Evolutionary conservation across 768 basidiomycete species (phyloP).

Genomic region (Mycena amicta): DNA sequence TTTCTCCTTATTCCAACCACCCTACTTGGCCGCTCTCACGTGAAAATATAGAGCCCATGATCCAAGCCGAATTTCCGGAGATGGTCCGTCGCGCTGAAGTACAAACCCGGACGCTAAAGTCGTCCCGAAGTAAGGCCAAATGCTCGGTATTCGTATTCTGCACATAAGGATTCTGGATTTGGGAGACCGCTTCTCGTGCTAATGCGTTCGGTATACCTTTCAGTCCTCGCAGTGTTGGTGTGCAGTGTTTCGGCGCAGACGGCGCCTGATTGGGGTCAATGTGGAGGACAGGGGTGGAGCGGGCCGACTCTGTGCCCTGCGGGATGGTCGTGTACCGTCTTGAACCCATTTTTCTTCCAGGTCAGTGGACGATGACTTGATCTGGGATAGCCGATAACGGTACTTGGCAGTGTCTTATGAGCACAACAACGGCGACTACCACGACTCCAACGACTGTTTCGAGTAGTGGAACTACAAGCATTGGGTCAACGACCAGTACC

Average conservation of each 20-base stretch:
- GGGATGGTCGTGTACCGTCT: slow-evolving; percentile 5
- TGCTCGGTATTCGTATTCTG: slow-evolving; percentile 13
- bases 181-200: not conserved
- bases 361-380: not conserved
- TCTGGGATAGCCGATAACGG: not conserved
- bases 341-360: slow-evolving; percentile 5
- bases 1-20: not conserved
- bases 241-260: slow-evolving; percentile 16
- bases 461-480: slow-evolving; percentile 16
- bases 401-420: slow-evolving; percentile 5
- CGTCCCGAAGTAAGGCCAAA: slow-evolving; percentile 21
- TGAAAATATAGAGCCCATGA: slow-evolving; percentile 15
- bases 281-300: slow-evolving; percentile 16
- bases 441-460: slow-evolving; percentile 26
- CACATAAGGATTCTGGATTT: slow-evolving; percentile 4
- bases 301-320: slow-evolving; percentile 17
- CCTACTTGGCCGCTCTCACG: slow-evolving; percentile 5
- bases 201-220: slow-evolving; percentile 9
- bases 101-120: not conserved
- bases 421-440: slow-evolving; percentile 32
- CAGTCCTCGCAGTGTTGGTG: slow-evolving; percentile 2
- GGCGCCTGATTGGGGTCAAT: slow-evolving; percentile 17
- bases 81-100: slow-evolving; percentile 12
- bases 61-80: slow-evolving; percentile 12
- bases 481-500: slow-evolving; percentile 26